Evolutionary conservation across 371 early-diverging fungal species (phyloP).

Genomic region (Saksenaea vasiformis): DNA sequence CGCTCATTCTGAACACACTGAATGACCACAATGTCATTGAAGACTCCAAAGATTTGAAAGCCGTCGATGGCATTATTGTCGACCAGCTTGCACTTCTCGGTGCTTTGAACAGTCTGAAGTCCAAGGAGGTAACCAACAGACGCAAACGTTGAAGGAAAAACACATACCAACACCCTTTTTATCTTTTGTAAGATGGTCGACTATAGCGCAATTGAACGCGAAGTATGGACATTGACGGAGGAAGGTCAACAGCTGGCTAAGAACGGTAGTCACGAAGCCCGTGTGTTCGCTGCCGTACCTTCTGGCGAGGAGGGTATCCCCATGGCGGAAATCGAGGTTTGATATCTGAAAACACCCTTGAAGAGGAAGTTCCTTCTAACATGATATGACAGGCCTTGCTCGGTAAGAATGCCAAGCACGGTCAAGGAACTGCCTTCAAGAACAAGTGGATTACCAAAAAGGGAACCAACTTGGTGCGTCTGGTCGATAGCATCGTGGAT

Average conservation of each 20-base stretch:
- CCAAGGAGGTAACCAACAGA: constrained; percentile 73
- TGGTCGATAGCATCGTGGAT: constrained; percentile 82
- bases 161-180: constrained; percentile 4
- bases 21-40: constrained; percentile 62
- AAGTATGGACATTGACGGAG: constrained; percentile 79
- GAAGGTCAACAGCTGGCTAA: constrained; percentile 88
- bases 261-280: constrained; percentile 92
- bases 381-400: constrained; percentile 39
- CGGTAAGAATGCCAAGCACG: constrained; percentile 84
- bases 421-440: constrained; percentile 94
- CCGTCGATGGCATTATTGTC: constrained; percentile 54
- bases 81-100: constrained; percentile 79
- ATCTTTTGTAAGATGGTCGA: constrained; percentile 72
- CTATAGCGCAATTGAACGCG: constrained; percentile 79
- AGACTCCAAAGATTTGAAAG: constrained; percentile 64
- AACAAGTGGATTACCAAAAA: constrained; percentile 96
- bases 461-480: constrained; percentile 68
- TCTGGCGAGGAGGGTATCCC: constrained; percentile 79
- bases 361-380: not conserved
- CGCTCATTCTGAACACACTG: constrained; percentile 67
- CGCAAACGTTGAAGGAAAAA: not conserved
- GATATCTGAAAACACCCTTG: not conserved
- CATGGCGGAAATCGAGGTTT: constrained; percentile 77
- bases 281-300: constrained; percentile 90
- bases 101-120: constrained; percentile 82